phyloP scores from a whole-genome alignment of 441 rosid species.

The Dalechampia spathulata region DNA sequence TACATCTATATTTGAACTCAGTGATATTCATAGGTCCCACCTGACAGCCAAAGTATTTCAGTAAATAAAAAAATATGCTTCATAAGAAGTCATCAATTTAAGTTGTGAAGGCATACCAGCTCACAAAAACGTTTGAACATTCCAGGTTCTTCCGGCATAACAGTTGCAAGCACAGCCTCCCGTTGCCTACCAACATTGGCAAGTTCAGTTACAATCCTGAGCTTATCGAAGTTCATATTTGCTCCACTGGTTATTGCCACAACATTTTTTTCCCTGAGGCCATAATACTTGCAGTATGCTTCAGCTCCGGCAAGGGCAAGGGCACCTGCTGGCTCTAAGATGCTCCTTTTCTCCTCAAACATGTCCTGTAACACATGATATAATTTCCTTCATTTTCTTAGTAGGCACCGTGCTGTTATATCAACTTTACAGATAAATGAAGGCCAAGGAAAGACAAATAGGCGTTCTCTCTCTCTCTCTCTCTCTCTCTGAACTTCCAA shows the following conservation, averaged over 20 bases:
- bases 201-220: constrained; percentile 89
- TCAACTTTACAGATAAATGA: too few relatives aligned
- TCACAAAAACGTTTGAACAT: constrained; percentile 81
- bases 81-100: not conserved
- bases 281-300: constrained; percentile 92
- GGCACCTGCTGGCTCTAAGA: constrained; percentile 96
- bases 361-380: constrained; percentile 56
- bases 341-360: constrained; percentile 96
- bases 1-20: constrained; percentile 78
- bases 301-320: constrained; percentile 97
- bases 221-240: constrained; percentile 90
- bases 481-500: too few relatives aligned
- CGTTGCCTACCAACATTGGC: constrained; percentile 94
- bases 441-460: too few relatives aligned
- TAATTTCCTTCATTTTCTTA: too few relatives aligned
- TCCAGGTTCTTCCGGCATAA: constrained; percentile 75
- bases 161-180: constrained; percentile 87
- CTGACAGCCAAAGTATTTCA: constrained; percentile 39
- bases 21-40: constrained; percentile 78
- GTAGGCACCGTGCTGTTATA: too few relatives aligned
- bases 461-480: too few relatives aligned
- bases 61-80: not conserved
- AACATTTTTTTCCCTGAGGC: constrained; percentile 55
- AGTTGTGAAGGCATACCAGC: constrained; percentile 35
- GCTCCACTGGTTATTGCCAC: constrained; percentile 95